Conservation (phyloP, 2,329 filamentous ascomycete species). For the Fusarium chlamydosporum region DNA sequence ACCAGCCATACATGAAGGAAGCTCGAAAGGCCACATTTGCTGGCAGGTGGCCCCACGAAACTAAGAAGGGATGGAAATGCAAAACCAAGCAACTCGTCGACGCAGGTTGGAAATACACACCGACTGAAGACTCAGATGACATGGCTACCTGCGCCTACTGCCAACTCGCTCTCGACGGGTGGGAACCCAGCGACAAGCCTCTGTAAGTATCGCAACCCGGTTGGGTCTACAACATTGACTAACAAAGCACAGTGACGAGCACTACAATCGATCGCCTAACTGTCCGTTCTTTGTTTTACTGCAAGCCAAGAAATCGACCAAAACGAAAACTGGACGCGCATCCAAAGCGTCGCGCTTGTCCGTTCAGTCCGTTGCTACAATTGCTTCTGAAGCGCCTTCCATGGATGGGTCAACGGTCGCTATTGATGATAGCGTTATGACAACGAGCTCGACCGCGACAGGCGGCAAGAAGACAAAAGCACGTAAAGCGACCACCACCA, state of each 20-base stretch:
- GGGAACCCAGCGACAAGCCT: conserved; percentile 94
- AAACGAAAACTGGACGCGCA: conserved; percentile 67
- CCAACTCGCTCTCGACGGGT: conserved; percentile 88
- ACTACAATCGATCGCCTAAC: conserved; percentile 80
- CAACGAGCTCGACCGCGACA: conserved; percentile 70
- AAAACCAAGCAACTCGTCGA: conserved; percentile 92
- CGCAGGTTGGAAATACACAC: conserved; percentile 94
- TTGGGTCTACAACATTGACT: conserved; percentile 31
- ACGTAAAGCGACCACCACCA: conserved; percentile 63
- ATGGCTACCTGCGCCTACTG: conserved; percentile 94
- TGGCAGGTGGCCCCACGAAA: conserved; percentile 90
- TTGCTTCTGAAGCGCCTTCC: conserved; percentile 65
- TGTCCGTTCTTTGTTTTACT: conserved; percentile 87
- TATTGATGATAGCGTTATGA: conserved; percentile 71
- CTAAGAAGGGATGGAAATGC: conserved; percentile 89
- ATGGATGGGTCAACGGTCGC: conserved; percentile 64
- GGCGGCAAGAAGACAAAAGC: conserved; percentile 70
- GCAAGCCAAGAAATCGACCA: conserved; percentile 69
- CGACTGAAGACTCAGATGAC: conserved; percentile 85
- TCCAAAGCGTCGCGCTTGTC: conserved; percentile 80
- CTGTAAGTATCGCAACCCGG: conserved; percentile 68
- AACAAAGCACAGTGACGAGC: conserved; percentile 77
- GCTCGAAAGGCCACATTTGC: conserved; percentile 88
- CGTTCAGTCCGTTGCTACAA: conserved; percentile 68
- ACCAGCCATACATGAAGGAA: conserved; percentile 76